Evolutionary conservation across 2,329 filamentous ascomycete genomes (phyloP), one percentile per base, ranked within the genome.

Genomic region (Aspergillus ochraceus): DNA sequence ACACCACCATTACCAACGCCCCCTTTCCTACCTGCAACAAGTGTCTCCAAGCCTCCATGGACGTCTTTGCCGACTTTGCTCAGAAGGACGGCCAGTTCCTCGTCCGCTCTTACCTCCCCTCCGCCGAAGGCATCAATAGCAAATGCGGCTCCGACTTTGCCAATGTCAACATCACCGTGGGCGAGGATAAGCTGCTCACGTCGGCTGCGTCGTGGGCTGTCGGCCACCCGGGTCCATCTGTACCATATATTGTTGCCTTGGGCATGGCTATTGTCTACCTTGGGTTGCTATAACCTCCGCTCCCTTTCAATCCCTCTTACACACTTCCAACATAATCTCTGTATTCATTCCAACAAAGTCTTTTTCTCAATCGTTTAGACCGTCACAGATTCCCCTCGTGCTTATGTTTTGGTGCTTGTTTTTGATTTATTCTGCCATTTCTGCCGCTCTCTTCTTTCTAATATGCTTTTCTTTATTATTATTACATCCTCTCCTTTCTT

Each of bases 21-120:
- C 85, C 88, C 26, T 80, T 82, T n/a, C 91, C 92, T 0, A 86
- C 84, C 1, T 99, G 95, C 79, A 88, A 85, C 67, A 78, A 79
- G 46, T 98, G 95, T 74, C 81, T 95, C 49, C 82, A 88, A 70
- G 81, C 90, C 61, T 94, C 90, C 4, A 96, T 98, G 92, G 82
- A 83, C 26, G 84, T 96, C 19, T 97, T 90, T 75, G 87, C 90
- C 55, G 77, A 84, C 0, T 89, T 88, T 30, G 87, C 90, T 0
- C 81, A 83, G 14, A 86, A 92, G 67, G 80, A 85, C 39, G 83
- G 80, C 3, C 86, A 90, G 66, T 84, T 87, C 8, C 83, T 98
- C 51, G 84, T 85, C 26, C 74, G 80, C 17, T 90, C 88, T 0
- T 98, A 97, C 72, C 76, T 83, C 6, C 69, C 78, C 10, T 92